Evolutionary conservation across 2,329 filamentous ascomycete genomes (phyloP).

Genomic region (Trichoderma citrinoviride): DNA sequence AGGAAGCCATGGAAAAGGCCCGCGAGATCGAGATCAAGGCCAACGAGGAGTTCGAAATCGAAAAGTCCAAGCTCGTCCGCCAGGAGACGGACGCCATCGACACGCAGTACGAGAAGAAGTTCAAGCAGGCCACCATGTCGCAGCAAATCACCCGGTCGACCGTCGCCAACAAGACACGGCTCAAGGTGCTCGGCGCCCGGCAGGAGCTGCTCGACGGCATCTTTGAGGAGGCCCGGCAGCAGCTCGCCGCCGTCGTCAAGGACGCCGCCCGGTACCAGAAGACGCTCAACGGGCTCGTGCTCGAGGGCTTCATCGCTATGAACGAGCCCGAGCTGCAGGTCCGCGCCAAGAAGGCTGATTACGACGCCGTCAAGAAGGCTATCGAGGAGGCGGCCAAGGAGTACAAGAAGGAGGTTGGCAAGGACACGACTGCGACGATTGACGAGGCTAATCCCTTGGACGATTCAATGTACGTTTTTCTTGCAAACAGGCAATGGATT

Average conservation of each 20-base stretch:
- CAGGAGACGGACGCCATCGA: slow-evolving; percentile 94
- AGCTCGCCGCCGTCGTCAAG: slow-evolving; percentile 63
- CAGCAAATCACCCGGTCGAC: slow-evolving; percentile 98
- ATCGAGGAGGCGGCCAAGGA: slow-evolving; percentile 73
- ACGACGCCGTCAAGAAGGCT: slow-evolving; percentile 71
- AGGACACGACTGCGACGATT: slow-evolving; percentile 66
- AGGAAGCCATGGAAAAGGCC: slow-evolving; percentile 95
- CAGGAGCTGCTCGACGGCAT: slow-evolving; percentile 89
- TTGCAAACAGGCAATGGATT: neutral
- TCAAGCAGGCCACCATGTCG: slow-evolving; percentile 97
- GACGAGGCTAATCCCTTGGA: slow-evolving; percentile 78
- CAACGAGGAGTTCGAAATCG: slow-evolving; percentile 97
- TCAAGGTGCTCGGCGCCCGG: slow-evolving; percentile 80
- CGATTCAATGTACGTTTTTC: slow-evolving; percentile 79
- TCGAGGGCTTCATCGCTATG: slow-evolving; percentile 88
- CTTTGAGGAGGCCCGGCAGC: slow-evolving; percentile 76
- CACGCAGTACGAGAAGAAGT: slow-evolving; percentile 93
- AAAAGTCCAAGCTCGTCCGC: slow-evolving; percentile 97
- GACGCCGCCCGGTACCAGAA: slow-evolving; percentile 72
- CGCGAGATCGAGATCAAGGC: slow-evolving; percentile 97
- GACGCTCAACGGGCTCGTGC: slow-evolving; percentile 74
- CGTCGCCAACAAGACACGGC: slow-evolving; percentile 90
- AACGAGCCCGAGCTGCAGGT: slow-evolving; percentile 75
- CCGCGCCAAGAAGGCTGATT: slow-evolving; percentile 76
- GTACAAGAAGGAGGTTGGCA: slow-evolving; percentile 76